Base-by-base conservation (phyloP, 441 rosid species). In the Lepidium campestre region DNA sequence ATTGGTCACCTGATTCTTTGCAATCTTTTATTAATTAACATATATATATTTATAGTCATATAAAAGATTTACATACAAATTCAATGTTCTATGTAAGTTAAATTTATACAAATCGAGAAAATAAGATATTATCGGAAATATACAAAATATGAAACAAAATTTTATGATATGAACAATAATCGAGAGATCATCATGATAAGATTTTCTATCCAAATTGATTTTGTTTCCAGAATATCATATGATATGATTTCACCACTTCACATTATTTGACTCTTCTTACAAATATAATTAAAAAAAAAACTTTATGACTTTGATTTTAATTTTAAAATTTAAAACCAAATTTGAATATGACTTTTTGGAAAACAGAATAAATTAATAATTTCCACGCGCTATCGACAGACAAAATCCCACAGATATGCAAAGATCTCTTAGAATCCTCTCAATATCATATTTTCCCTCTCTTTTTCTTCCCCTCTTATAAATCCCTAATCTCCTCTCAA, bases 361-460 rank as follows among this genome's bases (percentile, higher is more conserved):
- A 62, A 62, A 62, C 27, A 62, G 57, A 70, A 62, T 70, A 61
- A 70, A 53, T 62, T 53, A 70, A 53, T 70, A 62, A 44, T 70
- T 41, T 61, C 48, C 68, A 70, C 74, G 74, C 74, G 74, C 48
- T 62, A 62, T 53, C 47, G 75, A 71, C 75, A 71, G 27, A 20
- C 37, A 71, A 71, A 71, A 71, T 56, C 75, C 59, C 75, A 63
- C 65, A 71, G 65, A 71, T 71, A 29, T 56, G 75, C 65, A 71
- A 63, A 71, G 75, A 71, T 71, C 62, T 63, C 53, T 46, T 19
- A 63, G 53, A 47, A 71, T 63, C 65, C 60, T 63, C 58, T 71
- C 59, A 25, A 68, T 39, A 58, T 68, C 66, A 68, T 52, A 27
- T 68, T 45, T 71, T 71, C 50, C 57, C 64, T 39, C 64, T 54